phyloP scores from a whole-genome alignment of 2,329 filamentous ascomycete species.

The Trichoderma semiorbis region DNA sequence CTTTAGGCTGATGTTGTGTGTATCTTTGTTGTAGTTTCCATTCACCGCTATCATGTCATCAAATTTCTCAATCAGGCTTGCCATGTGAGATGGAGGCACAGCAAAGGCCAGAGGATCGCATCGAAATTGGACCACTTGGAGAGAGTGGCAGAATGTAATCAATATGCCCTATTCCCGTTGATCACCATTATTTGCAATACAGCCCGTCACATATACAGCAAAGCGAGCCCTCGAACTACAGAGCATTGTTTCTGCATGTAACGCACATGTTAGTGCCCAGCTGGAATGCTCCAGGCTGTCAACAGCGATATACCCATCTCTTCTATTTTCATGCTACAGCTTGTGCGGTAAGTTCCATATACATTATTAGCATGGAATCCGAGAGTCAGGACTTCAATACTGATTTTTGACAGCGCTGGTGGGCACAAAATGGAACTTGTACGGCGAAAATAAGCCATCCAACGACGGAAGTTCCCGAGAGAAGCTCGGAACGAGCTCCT shows the following conservation, averaged over 20 bases:
- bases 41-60: neutral
- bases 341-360: neutral
- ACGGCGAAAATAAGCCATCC: neutral
- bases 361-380: neutral
- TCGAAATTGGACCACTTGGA: fast-evolving
- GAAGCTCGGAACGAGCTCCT: neutral
- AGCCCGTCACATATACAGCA: neutral
- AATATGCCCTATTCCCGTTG: neutral
- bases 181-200: neutral
- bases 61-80: neutral
- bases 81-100: neutral
- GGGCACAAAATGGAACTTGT: neutral
- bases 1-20: neutral
- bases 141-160: neutral
- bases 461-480: neutral
- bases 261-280: neutral
- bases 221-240: neutral
- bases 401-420: neutral
- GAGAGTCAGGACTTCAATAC: neutral
- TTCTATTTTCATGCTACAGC: too few relatives aligned
- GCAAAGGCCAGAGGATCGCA: too few relatives aligned
- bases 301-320: neutral
- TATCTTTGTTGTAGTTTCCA: neutral
- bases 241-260: neutral
- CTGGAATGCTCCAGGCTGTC: neutral